Conservation (phyloP, 257 asterid genomes). For the Voacanga thouarsii region DNA sequence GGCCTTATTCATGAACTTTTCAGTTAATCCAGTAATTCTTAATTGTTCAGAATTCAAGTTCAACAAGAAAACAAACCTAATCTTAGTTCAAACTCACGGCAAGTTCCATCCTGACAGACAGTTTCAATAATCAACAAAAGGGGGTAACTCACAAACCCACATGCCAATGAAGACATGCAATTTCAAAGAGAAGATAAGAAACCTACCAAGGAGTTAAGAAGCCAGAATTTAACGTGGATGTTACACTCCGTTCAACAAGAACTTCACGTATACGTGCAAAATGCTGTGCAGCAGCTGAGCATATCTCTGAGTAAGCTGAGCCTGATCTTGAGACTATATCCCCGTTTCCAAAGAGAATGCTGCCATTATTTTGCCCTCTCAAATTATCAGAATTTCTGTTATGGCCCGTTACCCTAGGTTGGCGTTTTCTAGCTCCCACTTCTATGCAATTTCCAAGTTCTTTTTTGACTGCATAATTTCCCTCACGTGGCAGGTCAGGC, state of each 20-base stretch:
- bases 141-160: too few relatives aligned
- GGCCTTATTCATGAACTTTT: not conserved
- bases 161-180: not conserved
- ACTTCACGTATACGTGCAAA: conserved; percentile 91
- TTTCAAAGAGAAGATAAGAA: conserved; percentile 12
- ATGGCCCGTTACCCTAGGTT: conserved; percentile 5
- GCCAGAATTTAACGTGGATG: conserved; percentile 83
- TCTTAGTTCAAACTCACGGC: not conserved
- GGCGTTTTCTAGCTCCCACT: conserved; percentile 48
- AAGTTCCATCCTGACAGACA: not conserved
- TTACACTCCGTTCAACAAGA: conserved; percentile 80
- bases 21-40: not conserved
- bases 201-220: conserved; percentile 91
- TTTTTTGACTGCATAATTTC: conserved; percentile 58
- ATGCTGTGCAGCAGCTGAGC: conserved; percentile 82
- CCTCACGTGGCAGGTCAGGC: conserved; percentile 80
- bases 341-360: conserved; percentile 48
- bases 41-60: not conserved
- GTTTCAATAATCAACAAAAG: not conserved
- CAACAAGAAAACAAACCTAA: too few relatives aligned
- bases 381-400: conserved; percentile 43
- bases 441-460: conserved; percentile 69
- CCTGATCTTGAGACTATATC: conserved; percentile 53
- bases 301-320: conserved; percentile 81
- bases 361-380: conserved; percentile 54